Evolutionary conservation across 352 stramenopile genomes (phyloP), one percentile per base, ranked within the genome.

Genomic region (Phytophthora melonis): DNA sequence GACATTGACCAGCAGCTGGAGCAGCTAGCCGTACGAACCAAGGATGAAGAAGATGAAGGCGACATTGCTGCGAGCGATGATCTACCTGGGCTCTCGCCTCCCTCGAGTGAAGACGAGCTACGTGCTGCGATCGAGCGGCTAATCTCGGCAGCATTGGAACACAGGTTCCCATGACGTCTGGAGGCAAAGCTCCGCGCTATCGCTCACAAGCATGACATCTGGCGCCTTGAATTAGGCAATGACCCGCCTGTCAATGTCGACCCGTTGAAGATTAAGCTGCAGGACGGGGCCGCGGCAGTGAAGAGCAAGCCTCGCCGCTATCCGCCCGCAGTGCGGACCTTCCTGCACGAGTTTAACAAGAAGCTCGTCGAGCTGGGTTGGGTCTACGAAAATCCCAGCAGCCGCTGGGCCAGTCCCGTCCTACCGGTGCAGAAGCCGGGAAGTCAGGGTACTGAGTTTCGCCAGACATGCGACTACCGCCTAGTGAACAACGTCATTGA

Each of bases 241-340:
- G 39, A 47, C 39, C 39, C 8, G 4, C 54, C 54, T 9, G 63
- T 43, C 1, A 49, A 39, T 3, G 41, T 63, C 5, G 19, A 52
- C 6, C 63, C 39, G 30, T 3, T 39, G 3, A 9, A 39, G 10
- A 39, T 39, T 2, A 3, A 8, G 7, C 9, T 41, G 7, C 39
- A 63, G 6, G 6, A 41, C 6, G 53, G 27, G 0, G 63, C 45
- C 3, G 30, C 3, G 9, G 18, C 63, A 19, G 49, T 58, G 6
- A 59, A 50, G 18, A 59, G 27, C 45, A 70, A 58, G 25, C 21
- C 41, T 16, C 19, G 36, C 14, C 14, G 50, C 3, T 62, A 70
- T 14, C 63, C 63, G 9, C 63, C 63, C 4, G 19, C 19, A 36
- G 25, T 63, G 18, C 63, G 41, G 10, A 25, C 16, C 21, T 70